Evolutionary conservation across 345 rosid species (phyloP), one percentile per base, ranked within the genome.

Genomic region (Bruguiera gymnorhiza): DNA sequence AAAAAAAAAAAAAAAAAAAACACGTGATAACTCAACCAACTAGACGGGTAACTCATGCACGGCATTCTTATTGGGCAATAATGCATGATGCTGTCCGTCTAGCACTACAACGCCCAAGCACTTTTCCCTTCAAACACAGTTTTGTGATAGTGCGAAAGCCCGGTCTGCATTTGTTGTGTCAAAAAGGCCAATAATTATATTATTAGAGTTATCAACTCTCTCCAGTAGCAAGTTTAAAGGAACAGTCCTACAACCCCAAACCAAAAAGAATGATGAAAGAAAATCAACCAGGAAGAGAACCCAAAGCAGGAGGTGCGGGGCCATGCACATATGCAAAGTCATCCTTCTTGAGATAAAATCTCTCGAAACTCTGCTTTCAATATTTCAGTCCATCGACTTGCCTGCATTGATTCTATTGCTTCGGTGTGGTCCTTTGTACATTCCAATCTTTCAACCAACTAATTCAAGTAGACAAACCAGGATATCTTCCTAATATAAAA

Each of bases 351-450:
- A 13, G 50, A 43, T 3, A 13, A 39, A 39, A 39, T 11, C 15
- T 39, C 8, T 39, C 4, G 19, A 43, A 43, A 5, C 2, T 43
- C 1, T 13, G 16, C 50, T 13, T 43, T 43, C 50, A 43, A 43
- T 43, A 43, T 43, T 43, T 13, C 50, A 13, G 18, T 13, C 50
- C 15, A 63, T 36, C 50, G 19, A 46, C 63, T 19, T 15, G 8
- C 43, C 60, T 53, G 76, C 56, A 48, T 63, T 63, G 39, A 27
- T 39, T 55, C 19, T 53, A 5, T 21, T 53, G 34, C 54, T 26
- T 20, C 29, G 26, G 39, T 26, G 13, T 21, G 20, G 26, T 67
- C 29, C 39, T 19, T 3, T 13, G 50, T 11, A 15, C 18, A 13
- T 43, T 61, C 54, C 56, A 70, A 60, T 43, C 62, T 48, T 60